Conservation (phyloP, 306 rosid genomes). For the Inga laurina region DNA sequence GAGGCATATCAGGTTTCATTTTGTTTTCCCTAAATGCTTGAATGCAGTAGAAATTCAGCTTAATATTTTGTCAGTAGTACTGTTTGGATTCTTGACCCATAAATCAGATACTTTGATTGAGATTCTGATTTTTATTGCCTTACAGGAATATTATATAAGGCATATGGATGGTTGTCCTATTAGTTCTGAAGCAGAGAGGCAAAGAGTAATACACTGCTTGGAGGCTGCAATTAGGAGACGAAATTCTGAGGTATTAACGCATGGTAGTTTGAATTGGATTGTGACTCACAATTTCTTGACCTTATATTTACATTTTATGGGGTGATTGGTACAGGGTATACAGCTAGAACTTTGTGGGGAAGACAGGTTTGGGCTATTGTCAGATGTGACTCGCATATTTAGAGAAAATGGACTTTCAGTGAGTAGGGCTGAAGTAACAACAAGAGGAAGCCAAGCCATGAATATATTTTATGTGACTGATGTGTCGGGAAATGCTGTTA, state of each 20-base stretch:
- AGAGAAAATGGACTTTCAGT: conserved; percentile 96
- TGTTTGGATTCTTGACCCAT: neutral
- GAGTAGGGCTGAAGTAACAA: conserved; percentile 85
- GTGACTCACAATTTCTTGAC: neutral
- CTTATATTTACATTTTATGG: neutral
- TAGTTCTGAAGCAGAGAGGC: conserved; percentile 90
- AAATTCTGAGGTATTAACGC: conserved; percentile 68
- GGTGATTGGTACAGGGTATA: conserved; percentile 66
- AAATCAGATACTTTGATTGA: neutral
- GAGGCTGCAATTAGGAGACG: conserved; percentile 92
- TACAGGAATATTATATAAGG: conserved; percentile 86
- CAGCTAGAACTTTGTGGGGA: conserved; percentile 84
- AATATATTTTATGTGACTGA: conserved; percentile 88
- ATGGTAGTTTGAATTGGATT: neutral
- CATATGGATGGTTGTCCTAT: conserved; percentile 88
- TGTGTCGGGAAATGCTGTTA: conserved; percentile 76
- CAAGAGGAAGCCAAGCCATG: conserved; percentile 76
- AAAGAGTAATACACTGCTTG: conserved; percentile 92
- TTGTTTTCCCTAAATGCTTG: conserved; percentile 20
- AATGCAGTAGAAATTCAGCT: neutral
- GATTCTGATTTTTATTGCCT: neutral
- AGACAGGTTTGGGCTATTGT: conserved; percentile 85
- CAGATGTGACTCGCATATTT: conserved; percentile 93
- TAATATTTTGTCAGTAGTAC: neutral
- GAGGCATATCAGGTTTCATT: conserved; percentile 86